Percentiles rank a stretch among this genome's conserved stretches.
Conservation (phyloP, 108 stramenopile genomes). For the Cyclotella sp. region DNA sequence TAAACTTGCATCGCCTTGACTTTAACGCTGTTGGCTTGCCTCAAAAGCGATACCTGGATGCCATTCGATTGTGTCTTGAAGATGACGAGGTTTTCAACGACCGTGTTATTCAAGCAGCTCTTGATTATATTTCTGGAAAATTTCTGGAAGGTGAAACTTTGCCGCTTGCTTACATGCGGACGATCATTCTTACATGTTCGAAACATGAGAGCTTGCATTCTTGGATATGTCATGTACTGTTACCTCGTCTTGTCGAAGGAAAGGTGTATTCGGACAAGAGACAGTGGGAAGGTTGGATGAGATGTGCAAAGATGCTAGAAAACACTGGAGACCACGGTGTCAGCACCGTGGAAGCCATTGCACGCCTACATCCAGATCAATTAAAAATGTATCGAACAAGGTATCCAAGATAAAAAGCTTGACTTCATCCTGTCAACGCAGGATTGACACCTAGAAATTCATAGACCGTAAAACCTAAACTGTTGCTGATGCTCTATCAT, state of each 20-base stretch:
- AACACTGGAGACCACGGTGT: slow-evolving; percentile 69
- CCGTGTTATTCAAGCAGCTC: slow-evolving; percentile 75
- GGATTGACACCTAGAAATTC: too few species aligned
- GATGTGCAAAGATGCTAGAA: slow-evolving; percentile 88
- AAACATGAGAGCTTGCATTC: slow-evolving; percentile 89
- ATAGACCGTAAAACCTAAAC: too few species aligned
- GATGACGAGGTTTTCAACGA: slow-evolving; percentile 83
- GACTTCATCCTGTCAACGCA: too few species aligned
- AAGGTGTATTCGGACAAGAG: slow-evolving; percentile 76
- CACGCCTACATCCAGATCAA: slow-evolving; percentile 78
- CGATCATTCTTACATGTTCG: slow-evolving; percentile 84
- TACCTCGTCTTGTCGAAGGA: slow-evolving; percentile 86
- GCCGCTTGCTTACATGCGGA: slow-evolving; percentile 90
- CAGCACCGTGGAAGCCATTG: slow-evolving; percentile 72
- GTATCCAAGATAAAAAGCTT: slow-evolving; percentile 47
- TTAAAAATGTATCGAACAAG: slow-evolving; percentile 65
- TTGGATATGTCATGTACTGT: slow-evolving; percentile 84
- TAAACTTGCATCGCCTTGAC: slow-evolving; percentile 84
- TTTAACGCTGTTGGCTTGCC: slow-evolving; percentile 75
- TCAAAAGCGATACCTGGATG: slow-evolving; percentile 84
- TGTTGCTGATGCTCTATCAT: too few species aligned
- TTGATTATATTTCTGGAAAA: slow-evolving; percentile 81
- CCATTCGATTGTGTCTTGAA: slow-evolving; percentile 78
- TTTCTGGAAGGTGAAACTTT: slow-evolving; percentile 73
- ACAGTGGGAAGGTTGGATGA: slow-evolving; percentile 94